Conservation (phyloP, 1,284 basidiomycete genomes). For the Vanrija sp. region DNA sequence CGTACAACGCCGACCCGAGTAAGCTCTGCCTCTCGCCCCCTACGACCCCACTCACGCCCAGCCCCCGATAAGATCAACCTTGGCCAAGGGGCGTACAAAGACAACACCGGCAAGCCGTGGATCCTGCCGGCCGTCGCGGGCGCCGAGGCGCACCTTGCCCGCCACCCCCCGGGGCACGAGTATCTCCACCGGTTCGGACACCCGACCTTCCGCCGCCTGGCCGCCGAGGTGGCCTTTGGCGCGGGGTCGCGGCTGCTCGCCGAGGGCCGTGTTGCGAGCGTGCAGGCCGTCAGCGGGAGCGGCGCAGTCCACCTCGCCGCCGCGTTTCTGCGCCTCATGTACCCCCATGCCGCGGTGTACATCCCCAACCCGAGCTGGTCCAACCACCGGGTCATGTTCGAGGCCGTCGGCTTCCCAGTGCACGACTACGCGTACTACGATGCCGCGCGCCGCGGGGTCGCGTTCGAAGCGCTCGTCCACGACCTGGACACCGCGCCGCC, state of each 20-base stretch:
- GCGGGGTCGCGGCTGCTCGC: slow-evolving; percentile 38
- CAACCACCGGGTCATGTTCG: slow-evolving; percentile 87
- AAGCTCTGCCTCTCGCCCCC: background rate
- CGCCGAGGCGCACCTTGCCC: slow-evolving; percentile 27
- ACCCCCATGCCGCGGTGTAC: slow-evolving; percentile 68
- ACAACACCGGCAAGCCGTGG: slow-evolving; percentile 50
- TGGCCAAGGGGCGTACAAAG: slow-evolving; percentile 56
- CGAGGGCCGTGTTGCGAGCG: slow-evolving; percentile 52
- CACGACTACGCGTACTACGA: slow-evolving; percentile 87
- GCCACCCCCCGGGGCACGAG: slow-evolving; percentile 71
- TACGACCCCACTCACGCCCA: slow-evolving; percentile 27
- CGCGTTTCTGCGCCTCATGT: slow-evolving; percentile 77
- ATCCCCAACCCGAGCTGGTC: slow-evolving; percentile 93
- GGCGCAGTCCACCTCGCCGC: slow-evolving; percentile 91
- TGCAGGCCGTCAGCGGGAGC: slow-evolving; percentile 91
- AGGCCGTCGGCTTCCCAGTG: slow-evolving; percentile 73
- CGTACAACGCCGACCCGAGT: slow-evolving; percentile 41
- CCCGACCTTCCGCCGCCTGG: slow-evolving; percentile 71
- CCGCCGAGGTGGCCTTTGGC: slow-evolving; percentile 79
- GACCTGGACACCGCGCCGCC: slow-evolving; percentile 39
- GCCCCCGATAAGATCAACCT: slow-evolving; percentile 80
- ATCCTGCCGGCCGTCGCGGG: slow-evolving; percentile 56
- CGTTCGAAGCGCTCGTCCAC: too few species aligned
- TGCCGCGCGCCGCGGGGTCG: slow-evolving; percentile 51
- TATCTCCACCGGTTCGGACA: slow-evolving; percentile 90